phyloP scores from a whole-genome alignment of 1,139 yeast species.

The Taphrina pruni region DNA sequence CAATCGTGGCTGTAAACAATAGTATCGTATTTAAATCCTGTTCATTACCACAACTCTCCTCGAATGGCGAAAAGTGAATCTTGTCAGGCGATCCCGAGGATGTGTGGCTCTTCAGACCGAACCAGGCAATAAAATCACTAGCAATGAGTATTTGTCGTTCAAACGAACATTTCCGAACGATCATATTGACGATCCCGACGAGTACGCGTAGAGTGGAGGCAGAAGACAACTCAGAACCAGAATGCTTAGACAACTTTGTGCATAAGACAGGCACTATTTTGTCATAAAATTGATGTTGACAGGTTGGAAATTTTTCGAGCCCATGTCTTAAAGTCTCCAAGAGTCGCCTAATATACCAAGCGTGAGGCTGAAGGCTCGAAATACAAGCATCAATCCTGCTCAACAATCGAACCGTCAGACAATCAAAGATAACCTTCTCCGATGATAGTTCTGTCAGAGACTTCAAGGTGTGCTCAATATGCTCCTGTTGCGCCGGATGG shows the following conservation, averaged over 20 bases:
- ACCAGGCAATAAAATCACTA: conserved; percentile 28
- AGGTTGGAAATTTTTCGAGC: conserved; percentile 44
- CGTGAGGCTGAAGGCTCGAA: not conserved
- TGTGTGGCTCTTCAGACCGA: not conserved
- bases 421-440: conserved; percentile 51
- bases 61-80: conserved; percentile 17
- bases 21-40: conserved; percentile 1
- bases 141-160: conserved; percentile 46
- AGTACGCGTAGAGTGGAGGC: conserved; percentile 39
- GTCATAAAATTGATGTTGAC: conserved; percentile 51
- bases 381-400: conserved; percentile 47
- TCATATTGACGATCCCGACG: conserved; percentile 42
- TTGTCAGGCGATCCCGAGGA: not conserved
- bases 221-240: conserved; percentile 19
- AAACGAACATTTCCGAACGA: conserved; percentile 41
- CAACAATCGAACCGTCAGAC: conserved; percentile 52
- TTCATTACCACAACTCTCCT: not conserved
- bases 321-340: conserved; percentile 44
- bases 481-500: conserved; percentile 44
- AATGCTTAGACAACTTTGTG: conserved; percentile 44
- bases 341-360: conserved; percentile 31
- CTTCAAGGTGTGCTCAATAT: conserved; percentile 48
- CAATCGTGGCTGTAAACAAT: conserved; percentile 44
- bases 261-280: conserved; percentile 48
- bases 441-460: conserved; percentile 51